Evolutionary conservation across 306 rosid species (phyloP), one percentile per base, ranked within the genome.

Genomic region (Alnus glutinosa): DNA sequence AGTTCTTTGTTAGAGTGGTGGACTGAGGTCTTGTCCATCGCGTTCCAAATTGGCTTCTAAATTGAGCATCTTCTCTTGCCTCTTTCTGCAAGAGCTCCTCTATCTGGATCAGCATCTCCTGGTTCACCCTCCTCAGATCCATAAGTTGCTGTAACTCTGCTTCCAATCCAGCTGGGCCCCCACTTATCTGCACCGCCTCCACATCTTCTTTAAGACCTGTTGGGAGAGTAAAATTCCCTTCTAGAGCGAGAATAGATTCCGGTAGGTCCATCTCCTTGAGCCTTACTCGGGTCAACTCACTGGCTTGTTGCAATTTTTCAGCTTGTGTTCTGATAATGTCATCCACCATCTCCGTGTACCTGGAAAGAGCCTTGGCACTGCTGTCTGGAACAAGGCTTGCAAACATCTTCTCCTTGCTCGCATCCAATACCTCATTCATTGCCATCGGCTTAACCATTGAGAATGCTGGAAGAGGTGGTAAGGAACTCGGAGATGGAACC

Each of bases 191-290:
- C 83, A 95, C 99, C 37, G 99, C 99, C 88, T 95, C 99, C 81
- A 95, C 96, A 63, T 93, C 98, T 86, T 95, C 99, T 82, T 95
- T 93, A 58, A 91, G 86, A 85, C 78, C 85, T 15, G 91, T 84
- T 7, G 98, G 97, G 57, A 95, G 87, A 68, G 90, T 75, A 77
- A 89, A 90, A 84, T 93, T 91, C 50, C 99, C 99, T 85, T 95
- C 99, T 90, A 95, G 82, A 55, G 98, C 90, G 79, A 95, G 98
- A 85, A 95, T 91, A 64, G 98, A 95, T 70, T 95, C 99, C 0
- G 99, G 98, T 76, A 95, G 90, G 71, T 95, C 99, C 98, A 95
- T 93, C 80, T 95, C 98, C 96, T 93, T 95, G 23, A 95, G 98
- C 93, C 89, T 90, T 37, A 95, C 97, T 70, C 98, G 87, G 59